Percentiles rank a stretch among this genome's conserved stretches.
These are phyloP conservation scores for Melampsora americana DNA, from an alignment of 1,284 basidiomycete species.

Conservation along the genomic window DNA sequence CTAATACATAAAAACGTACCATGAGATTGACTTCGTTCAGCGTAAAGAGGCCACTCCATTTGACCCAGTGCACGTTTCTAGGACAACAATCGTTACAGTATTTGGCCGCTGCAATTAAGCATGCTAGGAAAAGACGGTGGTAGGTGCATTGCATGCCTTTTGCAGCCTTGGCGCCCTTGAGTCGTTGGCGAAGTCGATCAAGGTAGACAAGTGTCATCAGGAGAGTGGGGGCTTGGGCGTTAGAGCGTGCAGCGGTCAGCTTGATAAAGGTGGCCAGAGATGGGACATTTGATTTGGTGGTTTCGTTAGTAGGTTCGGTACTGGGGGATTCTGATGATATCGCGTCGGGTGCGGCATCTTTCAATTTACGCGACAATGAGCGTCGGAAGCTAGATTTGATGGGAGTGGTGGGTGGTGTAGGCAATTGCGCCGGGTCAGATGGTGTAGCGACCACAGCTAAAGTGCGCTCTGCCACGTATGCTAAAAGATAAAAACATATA, in stretches of 20 bases:
- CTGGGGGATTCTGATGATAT: slow-evolving; percentile 3
- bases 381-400: slow-evolving; percentile 27
- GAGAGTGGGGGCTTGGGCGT: slow-evolving; percentile 86
- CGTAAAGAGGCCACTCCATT: slow-evolving; percentile 40
- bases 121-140: slow-evolving; percentile 91
- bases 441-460: slow-evolving; percentile 33
- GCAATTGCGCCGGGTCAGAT: slow-evolving; percentile 21
- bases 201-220: slow-evolving; percentile 90
- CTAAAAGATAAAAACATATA: neutral
- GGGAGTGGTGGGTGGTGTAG: slow-evolving; percentile 33
- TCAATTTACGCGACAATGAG: slow-evolving; percentile 19
- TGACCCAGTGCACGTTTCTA: slow-evolving; percentile 37
- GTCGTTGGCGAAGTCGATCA: slow-evolving; percentile 73
- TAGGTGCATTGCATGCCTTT: slow-evolving; percentile 74
- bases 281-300: slow-evolving; percentile 58
- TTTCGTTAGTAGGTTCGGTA: slow-evolving; percentile 8
- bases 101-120: slow-evolving; percentile 91
- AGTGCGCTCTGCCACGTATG: slow-evolving; percentile 36
- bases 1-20: neutral
- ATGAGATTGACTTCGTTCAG: slow-evolving; percentile 38
- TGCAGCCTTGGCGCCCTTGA: slow-evolving; percentile 37
- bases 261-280: slow-evolving; percentile 83
- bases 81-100: slow-evolving; percentile 94
- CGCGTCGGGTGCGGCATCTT: neutral
- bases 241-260: slow-evolving; percentile 69